Evolutionary conservation across 2,329 filamentous ascomycete genomes (phyloP).

Genomic region (Colletotrichum tabaci): DNA sequence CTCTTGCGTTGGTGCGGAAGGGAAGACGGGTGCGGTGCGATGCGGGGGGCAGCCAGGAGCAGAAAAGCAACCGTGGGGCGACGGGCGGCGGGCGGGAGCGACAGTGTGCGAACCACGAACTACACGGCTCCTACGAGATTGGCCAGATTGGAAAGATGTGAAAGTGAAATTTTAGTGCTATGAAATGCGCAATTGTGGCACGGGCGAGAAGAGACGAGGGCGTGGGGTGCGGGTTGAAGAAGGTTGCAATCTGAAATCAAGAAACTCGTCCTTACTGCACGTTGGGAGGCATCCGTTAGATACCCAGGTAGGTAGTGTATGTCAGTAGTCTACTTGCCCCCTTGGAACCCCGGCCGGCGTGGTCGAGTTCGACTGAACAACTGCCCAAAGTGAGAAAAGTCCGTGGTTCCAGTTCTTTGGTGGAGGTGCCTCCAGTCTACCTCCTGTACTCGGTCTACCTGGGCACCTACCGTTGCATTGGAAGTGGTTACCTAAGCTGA

Average conservation of each 20-base stretch:
- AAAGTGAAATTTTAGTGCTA: slow-evolving; percentile 8
- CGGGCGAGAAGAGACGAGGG: not conserved
- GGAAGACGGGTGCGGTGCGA: slow-evolving; percentile 27
- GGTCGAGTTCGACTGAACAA: not conserved
- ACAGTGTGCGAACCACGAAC: slow-evolving; percentile 3
- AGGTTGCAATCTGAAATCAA: slow-evolving; percentile 1
- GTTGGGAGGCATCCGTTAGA: too few species aligned
- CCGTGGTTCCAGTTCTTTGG: slow-evolving; percentile 1
- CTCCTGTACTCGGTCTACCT: too few species aligned
- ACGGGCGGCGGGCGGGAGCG: slow-evolving; percentile 1
- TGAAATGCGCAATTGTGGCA: slow-evolving; percentile 7
- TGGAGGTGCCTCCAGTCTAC: slow-evolving; percentile 9
- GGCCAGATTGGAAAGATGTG: slow-evolving; percentile 1
- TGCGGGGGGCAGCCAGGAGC: slow-evolving; percentile 34
- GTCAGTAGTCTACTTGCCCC: too few species aligned
- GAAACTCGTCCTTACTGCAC: not conserved
- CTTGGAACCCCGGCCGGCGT: not conserved
- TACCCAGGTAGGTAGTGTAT: too few species aligned
- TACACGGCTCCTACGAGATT: not conserved
- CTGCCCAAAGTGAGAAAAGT: not conserved
- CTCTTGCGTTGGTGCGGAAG: slow-evolving; percentile 27
- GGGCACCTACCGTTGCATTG: slow-evolving; percentile 1
- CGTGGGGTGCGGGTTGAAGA: not conserved
- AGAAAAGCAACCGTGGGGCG: slow-evolving; percentile 31
- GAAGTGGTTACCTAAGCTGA: slow-evolving; percentile 19